A percentile compares a stretch with the other conserved stretches of the same genome.
Evolutionary conservation across 208 protist species (phyloP).

Genomic region (Trypanosoma melophagium): DNA sequence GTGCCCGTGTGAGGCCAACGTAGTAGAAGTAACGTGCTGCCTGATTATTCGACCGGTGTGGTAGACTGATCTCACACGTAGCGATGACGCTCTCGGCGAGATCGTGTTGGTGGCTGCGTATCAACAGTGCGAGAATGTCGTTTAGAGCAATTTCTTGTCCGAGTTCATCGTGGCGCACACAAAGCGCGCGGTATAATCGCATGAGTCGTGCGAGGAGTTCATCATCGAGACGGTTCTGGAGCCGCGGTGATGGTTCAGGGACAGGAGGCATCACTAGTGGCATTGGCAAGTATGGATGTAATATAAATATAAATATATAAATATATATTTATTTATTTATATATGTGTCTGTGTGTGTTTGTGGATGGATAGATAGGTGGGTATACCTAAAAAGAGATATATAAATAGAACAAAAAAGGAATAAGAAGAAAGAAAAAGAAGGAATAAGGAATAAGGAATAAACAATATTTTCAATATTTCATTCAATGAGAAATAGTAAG

Average conservation of each 20-base stretch:
- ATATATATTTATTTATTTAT: slow-evolving; percentile 1
- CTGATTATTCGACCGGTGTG: slow-evolving; percentile 90
- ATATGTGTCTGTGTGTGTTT: no score
- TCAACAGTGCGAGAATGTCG: slow-evolving; percentile 84
- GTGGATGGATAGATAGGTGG: no score
- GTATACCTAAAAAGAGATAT: no score
- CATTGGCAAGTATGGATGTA: slow-evolving; percentile 6
- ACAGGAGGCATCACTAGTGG: slow-evolving; percentile 24
- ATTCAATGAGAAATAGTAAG: not conserved
- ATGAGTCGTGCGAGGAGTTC: slow-evolving; percentile 69
- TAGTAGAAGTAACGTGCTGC: slow-evolving; percentile 96
- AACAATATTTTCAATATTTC: not conserved
- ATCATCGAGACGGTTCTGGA: slow-evolving; percentile 19
- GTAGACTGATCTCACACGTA: slow-evolving; percentile 77
- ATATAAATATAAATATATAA: not conserved
- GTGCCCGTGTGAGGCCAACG: slow-evolving; percentile 93
- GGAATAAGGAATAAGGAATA: not conserved
- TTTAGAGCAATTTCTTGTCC: slow-evolving; percentile 85
- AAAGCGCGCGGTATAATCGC: slow-evolving; percentile 78
- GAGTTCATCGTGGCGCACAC: slow-evolving; percentile 86
- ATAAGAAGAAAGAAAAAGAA: slow-evolving; percentile 5
- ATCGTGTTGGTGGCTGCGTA: slow-evolving; percentile 71
- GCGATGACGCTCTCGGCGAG: slow-evolving; percentile 83
- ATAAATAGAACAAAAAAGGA: not conserved
- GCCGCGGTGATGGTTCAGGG: not conserved